Conservation (phyloP, 768 basidiomycete species). For the Lactarius trivialis region DNA sequence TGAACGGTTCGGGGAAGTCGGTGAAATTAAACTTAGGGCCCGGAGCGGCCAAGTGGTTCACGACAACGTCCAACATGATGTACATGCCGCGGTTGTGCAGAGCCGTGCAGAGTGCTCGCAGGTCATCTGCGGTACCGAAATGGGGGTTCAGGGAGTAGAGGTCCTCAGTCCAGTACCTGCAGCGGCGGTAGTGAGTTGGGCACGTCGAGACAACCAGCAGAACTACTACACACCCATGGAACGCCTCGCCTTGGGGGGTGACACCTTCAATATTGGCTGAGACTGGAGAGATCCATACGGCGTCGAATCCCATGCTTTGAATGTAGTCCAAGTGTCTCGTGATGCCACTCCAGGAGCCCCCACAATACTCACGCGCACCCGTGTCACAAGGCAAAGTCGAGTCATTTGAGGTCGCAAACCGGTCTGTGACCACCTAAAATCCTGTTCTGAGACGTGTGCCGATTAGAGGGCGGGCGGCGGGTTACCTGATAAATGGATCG, state of each 20-base stretch:
- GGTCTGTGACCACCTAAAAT: slow-evolving; percentile 45
- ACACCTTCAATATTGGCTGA: slow-evolving; percentile 43
- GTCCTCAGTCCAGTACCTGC: slow-evolving; percentile 47
- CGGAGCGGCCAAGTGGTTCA: slow-evolving; percentile 51
- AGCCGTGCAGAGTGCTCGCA: slow-evolving; percentile 41
- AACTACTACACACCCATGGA: slow-evolving; percentile 42
- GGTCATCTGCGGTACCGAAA: slow-evolving; percentile 47
- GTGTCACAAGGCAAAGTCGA: slow-evolving; percentile 40
- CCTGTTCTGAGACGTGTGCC: not conserved
- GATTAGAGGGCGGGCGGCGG: not conserved
- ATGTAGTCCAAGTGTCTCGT: slow-evolving; percentile 56
- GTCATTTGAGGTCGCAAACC: slow-evolving; percentile 47
- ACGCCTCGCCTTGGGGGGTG: slow-evolving; percentile 48
- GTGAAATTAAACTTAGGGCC: slow-evolving; percentile 25
- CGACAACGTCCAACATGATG: slow-evolving; percentile 57
- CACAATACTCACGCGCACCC: slow-evolving; percentile 44
- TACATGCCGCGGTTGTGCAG: slow-evolving; percentile 50
- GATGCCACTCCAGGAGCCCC: slow-evolving; percentile 50
- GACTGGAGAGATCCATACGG: slow-evolving; percentile 52
- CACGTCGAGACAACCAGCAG: not conserved
- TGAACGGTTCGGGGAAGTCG: slow-evolving; percentile 30
- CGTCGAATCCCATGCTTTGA: slow-evolving; percentile 55
- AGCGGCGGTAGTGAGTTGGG: not conserved
- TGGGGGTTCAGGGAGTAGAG: slow-evolving; percentile 43
- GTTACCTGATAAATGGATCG: slow-evolving; percentile 50